Conservation (phyloP, 164 flowering plant genomes). For the Tinospora cordifolia region DNA sequence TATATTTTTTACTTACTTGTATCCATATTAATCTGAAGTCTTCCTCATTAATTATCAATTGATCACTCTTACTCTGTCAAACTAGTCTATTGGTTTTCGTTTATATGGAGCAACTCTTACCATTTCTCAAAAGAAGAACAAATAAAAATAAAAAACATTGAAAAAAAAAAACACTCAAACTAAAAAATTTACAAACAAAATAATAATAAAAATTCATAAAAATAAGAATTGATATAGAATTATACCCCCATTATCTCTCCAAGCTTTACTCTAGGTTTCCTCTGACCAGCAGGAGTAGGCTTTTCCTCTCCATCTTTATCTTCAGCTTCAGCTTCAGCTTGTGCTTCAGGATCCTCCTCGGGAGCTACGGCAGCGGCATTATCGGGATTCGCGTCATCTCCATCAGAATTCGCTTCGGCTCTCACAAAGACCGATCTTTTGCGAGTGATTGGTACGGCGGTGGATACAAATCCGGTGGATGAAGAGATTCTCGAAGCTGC, state of each 20-base stretch:
- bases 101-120: too few relatives aligned
- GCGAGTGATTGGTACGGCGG: neutral
- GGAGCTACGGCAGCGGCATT: slow-evolving; percentile 3
- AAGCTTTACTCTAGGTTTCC: slow-evolving; percentile 55
- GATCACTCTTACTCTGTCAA: too few relatives aligned
- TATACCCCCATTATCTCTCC: slow-evolving; percentile 93
- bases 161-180: neutral
- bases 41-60: too few relatives aligned
- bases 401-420: slow-evolving; percentile 37
- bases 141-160: slow-evolving; percentile 3
- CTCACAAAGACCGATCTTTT: slow-evolving; percentile 27
- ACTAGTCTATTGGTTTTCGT: too few relatives aligned
- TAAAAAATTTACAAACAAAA: neutral
- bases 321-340: slow-evolving; percentile 14
- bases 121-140: too few relatives aligned
- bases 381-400: slow-evolving; percentile 12
- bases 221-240: neutral
- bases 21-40: too few relatives aligned
- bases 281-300: slow-evolving; percentile 22
- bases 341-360: slow-evolving; percentile 23
- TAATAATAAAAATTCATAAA: neutral
- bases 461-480: slow-evolving; percentile 12
- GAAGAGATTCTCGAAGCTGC: slow-evolving; percentile 25
- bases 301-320: slow-evolving; percentile 15
- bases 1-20: too few relatives aligned